Evolutionary conservation across 345 rosid genomes (phyloP), one percentile per base, ranked within the genome.

Genomic region (Zanthoxylum bungeanum): DNA sequence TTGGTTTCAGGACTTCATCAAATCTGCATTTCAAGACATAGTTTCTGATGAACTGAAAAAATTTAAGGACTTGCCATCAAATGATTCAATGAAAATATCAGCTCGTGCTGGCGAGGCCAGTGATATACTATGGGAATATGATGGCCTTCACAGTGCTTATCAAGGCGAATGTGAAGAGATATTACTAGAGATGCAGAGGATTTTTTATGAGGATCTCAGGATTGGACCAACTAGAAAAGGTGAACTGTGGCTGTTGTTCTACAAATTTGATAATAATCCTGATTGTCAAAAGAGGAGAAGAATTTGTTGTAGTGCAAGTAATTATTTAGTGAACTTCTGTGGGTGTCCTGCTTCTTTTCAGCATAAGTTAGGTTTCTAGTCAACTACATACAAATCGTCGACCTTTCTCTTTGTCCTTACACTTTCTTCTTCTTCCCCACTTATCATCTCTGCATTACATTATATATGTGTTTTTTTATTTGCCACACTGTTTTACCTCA

Each of bases 101-200:
- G 52, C 59, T 31, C 37, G 46, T 28, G 31, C 56, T 46, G 33
- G 64, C 10, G 76, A 79, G 51, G 73, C 58, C 10, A 74, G 61
- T 78, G 97, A 92, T 80, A 74, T 76, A 52, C 72, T 95, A 24
- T 95, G 99, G 98, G 98, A 95, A 74, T 95, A 91, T 72, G 85
- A 87, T 28, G 97, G 96, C 55, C 78, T 88, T 74, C 84, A 75
- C 31, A 79, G 83, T 77, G 82, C 89, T 55, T 80, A 84, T 82
- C 79, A 84, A 80, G 91, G 90, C 25, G 96, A 90, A 21, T 85
- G 93, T 0, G 99, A 95, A 81, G 98, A 85, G 31, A 91, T 95
- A 28, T 74, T 95, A 85, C 60, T 92, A 53, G 96, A 92, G 79
- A 88, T 95, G 97, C 96, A 95, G 71, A 82, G 83, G 68, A 89